These are phyloP conservation scores for Trypanosoma mega DNA, from an alignment of 208 protist species.

Conservation along the genomic window DNA sequence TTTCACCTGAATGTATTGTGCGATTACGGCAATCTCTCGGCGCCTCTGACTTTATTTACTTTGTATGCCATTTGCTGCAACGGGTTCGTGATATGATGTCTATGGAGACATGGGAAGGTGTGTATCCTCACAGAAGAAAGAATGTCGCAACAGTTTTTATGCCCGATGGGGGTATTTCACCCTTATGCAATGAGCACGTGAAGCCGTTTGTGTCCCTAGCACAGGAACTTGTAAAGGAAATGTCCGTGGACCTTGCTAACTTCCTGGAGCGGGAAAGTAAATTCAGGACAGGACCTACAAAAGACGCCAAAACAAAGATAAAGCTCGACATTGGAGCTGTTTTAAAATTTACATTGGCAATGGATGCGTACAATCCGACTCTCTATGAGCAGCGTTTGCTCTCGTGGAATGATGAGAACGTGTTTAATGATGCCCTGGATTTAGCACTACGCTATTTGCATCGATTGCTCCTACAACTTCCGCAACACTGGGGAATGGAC, in stretches of 20 bases:
- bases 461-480: conserved; percentile 20
- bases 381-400: conserved; percentile 5
- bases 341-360: conserved; percentile 3
- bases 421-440: conserved; percentile 12
- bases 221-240: conserved; percentile 19
- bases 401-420: not conserved
- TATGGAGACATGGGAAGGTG: too few relatives aligned
- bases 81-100: too few relatives aligned
- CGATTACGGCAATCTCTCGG: conserved; percentile 19
- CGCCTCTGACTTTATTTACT: conserved; percentile 21
- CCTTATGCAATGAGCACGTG: conserved; percentile 14
- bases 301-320: not conserved
- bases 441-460: conserved; percentile 15
- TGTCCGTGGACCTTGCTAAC: conserved; percentile 19
- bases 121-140: not conserved
- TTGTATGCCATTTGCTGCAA: conserved; percentile 21
- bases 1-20: conserved; percentile 15
- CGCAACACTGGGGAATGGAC: conserved; percentile 11
- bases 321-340: conserved; percentile 21
- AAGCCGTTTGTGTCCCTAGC: conserved; percentile 16
- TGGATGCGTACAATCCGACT: conserved; percentile 14
- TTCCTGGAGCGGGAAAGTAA: conserved; percentile 14
- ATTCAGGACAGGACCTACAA: not conserved
- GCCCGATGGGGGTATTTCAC: conserved; percentile 22
- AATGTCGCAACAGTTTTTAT: conserved; percentile 3